These are phyloP conservation scores for Aspergillus quadricinctus DNA, from an alignment of 2,329 filamentous ascomycete species.

Conservation along the genomic window DNA sequence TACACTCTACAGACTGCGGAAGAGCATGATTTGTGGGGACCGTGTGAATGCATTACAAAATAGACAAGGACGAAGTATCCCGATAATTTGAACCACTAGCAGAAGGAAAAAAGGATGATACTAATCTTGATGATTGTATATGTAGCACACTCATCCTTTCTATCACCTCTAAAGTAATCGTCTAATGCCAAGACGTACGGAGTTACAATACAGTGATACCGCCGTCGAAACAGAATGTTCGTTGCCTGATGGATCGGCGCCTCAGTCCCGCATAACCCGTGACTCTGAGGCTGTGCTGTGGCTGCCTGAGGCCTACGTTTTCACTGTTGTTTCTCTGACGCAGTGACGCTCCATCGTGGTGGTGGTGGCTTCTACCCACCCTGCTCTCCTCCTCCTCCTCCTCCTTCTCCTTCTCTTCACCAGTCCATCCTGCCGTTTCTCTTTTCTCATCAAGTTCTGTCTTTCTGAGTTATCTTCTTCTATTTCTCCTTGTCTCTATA, in stretches of 20 bases:
- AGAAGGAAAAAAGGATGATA: no score
- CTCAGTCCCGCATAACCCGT: constrained; percentile 12
- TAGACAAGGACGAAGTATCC: not conserved
- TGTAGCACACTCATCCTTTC: no score
- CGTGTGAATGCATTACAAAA: not conserved
- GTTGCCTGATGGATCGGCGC: constrained; percentile 8
- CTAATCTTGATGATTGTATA: no score
- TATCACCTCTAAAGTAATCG: no score
- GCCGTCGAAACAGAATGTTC: not conserved
- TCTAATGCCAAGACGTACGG: not conserved
- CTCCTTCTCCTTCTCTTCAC: constrained; percentile 2
- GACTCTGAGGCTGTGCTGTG: constrained; percentile 13
- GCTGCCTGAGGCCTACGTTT: not conserved
- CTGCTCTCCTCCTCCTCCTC: no score
- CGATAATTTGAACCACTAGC: not conserved
- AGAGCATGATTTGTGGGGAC: constrained; percentile 14
- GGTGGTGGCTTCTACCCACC: not conserved
- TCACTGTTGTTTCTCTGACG: not conserved
- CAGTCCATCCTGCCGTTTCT: not conserved
- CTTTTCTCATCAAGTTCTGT: constrained; percentile 1
- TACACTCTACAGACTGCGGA: no score
- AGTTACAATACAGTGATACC: not conserved
- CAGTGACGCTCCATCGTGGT: not conserved
- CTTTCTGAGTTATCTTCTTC: constrained; percentile 7
- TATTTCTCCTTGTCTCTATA: constrained; percentile 6